Conservation (phyloP, 805 yeast genomes). For the Starmerella bombi region DNA sequence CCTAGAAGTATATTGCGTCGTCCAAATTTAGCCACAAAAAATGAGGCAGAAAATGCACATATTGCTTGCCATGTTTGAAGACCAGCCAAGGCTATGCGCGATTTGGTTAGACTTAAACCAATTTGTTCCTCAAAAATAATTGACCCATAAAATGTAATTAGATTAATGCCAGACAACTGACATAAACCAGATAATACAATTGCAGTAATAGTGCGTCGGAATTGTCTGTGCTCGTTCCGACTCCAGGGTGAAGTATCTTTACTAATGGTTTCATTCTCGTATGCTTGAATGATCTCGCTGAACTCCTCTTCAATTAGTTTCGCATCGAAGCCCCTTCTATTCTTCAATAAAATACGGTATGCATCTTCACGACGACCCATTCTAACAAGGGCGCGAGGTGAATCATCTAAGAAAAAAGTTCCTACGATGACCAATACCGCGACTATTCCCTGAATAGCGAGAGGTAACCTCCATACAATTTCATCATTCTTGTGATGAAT, state of each 20-base stretch:
- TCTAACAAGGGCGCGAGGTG: constrained; percentile 34
- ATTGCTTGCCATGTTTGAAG: constrained; percentile 31
- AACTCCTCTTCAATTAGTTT: constrained; percentile 13
- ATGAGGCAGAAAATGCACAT: constrained; percentile 38
- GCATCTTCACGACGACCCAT: constrained; percentile 23
- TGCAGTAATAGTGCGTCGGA: constrained; percentile 34
- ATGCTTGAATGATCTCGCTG: constrained; percentile 13
- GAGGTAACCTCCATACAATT: constrained; percentile 59
- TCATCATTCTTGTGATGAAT: constrained; percentile 40
- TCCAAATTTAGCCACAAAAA: constrained; percentile 40
- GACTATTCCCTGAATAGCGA: constrained; percentile 42
- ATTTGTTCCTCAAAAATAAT: constrained; percentile 36
- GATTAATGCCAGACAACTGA: constrained; percentile 40
- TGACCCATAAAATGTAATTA: constrained; percentile 46
- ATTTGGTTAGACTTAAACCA: constrained; percentile 29
- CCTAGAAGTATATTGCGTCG: constrained; percentile 36
- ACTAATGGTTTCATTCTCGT: constrained; percentile 9
- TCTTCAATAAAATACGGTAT: constrained; percentile 11
- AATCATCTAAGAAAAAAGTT: constrained; percentile 35
- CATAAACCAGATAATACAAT: constrained; percentile 16
- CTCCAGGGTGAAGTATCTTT: constrained; percentile 14
- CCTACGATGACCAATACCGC: constrained; percentile 34
- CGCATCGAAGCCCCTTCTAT: constrained; percentile 10
- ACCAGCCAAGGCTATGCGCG: constrained; percentile 35
- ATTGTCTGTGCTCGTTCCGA: constrained; percentile 30